Evolutionary conservation across 345 rosid species (phyloP).

Genomic region (Punica granatum): DNA sequence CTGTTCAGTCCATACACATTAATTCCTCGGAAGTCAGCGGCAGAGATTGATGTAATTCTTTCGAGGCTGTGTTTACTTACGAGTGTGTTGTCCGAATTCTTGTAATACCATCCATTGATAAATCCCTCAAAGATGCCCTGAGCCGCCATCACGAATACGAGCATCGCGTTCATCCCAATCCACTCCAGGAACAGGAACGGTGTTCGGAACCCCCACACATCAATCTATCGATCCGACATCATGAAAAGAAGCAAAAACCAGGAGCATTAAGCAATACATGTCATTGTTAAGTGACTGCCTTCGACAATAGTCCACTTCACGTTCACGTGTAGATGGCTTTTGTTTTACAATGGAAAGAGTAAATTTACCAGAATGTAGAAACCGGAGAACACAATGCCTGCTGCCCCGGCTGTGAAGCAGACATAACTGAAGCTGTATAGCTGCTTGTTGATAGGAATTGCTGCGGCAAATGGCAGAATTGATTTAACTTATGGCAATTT

Average conservation of each 20-base stretch:
- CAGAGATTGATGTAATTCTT: not conserved
- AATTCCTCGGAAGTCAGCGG: not conserved
- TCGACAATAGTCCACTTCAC: too few species aligned
- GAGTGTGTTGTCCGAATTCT: slow-evolving; percentile 34
- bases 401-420: slow-evolving; percentile 58
- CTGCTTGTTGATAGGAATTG: slow-evolving; percentile 67
- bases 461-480: slow-evolving; percentile 22
- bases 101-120: slow-evolving; percentile 56
- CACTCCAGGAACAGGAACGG: slow-evolving; percentile 60
- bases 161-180: slow-evolving; percentile 75
- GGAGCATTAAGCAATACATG: not conserved
- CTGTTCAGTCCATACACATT: not conserved
- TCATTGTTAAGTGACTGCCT: not conserved
- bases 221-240: slow-evolving; percentile 28
- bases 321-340: too few species aligned
- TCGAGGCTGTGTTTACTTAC: slow-evolving; percentile 25
- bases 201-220: slow-evolving; percentile 40
- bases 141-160: slow-evolving; percentile 58
- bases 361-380: slow-evolving; percentile 42
- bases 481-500: not conserved
- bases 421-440: slow-evolving; percentile 61
- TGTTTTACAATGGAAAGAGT: too few species aligned
- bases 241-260: not conserved
- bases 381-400: slow-evolving; percentile 52
- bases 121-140: slow-evolving; percentile 53